A percentile compares a stretch with the other conserved stretches of the same genome.
Evolutionary conservation across 805 yeast species (phyloP).

Genomic region (Kregervanrija delftensis): DNA sequence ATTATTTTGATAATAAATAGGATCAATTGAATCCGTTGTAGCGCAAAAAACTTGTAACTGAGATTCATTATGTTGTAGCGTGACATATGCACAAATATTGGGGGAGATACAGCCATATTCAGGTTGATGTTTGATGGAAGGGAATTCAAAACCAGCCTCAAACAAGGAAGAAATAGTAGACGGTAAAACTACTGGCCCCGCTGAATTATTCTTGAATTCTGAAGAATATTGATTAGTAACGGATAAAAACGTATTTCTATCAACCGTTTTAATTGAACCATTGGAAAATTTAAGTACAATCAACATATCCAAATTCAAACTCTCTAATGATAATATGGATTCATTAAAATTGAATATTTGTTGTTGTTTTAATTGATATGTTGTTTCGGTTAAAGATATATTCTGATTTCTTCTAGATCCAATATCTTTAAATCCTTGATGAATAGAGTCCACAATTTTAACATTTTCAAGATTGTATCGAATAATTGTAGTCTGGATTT

Average conservation of each 20-base stretch:
- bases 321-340: slow-evolving; percentile 21
- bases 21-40: slow-evolving; percentile 11
- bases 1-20: slow-evolving; percentile 7
- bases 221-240: slow-evolving; percentile 13
- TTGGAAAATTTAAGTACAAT: slow-evolving; percentile 33
- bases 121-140: slow-evolving; percentile 28
- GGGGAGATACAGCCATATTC: slow-evolving; percentile 42
- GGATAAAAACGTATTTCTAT: slow-evolving; percentile 28
- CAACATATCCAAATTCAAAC: slow-evolving; percentile 33
- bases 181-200: slow-evolving; percentile 21
- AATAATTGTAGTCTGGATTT: slow-evolving; percentile 16
- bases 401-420: slow-evolving; percentile 15
- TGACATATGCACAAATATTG: slow-evolving; percentile 36
- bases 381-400: not conserved
- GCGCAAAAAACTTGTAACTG: slow-evolving; percentile 19
- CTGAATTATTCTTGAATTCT: not conserved
- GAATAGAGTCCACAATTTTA: slow-evolving; percentile 10
- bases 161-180: slow-evolving; percentile 33
- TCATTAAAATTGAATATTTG: slow-evolving; percentile 23
- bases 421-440: slow-evolving; percentile 20
- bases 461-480: slow-evolving; percentile 21
- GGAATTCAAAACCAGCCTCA: slow-evolving; percentile 51
- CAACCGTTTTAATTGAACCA: slow-evolving; percentile 41
- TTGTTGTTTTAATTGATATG: slow-evolving; percentile 11
- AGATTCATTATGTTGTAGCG: slow-evolving; percentile 21